A percentile compares a stretch with the other conserved stretches of the same genome.
Conservation (phyloP, 345 rosid genomes). For the Populus nigra region DNA sequence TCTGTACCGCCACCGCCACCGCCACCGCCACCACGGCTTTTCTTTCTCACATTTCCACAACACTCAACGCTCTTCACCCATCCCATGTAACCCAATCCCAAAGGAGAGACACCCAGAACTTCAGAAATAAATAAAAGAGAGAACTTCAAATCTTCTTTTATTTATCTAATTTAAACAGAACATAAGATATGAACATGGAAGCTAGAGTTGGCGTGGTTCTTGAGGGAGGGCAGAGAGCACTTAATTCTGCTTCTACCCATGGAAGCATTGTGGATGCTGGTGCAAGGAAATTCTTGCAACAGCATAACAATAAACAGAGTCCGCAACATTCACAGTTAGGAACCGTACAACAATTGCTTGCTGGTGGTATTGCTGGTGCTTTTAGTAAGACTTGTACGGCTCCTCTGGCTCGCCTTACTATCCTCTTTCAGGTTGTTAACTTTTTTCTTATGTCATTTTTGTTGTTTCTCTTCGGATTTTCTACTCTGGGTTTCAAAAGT, state of each 20-base stretch:
- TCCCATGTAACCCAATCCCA: not conserved
- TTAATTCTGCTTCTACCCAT: conserved; percentile 54
- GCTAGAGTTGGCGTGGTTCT: conserved; percentile 79
- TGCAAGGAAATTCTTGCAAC: conserved; percentile 52
- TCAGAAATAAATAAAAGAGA: not conserved
- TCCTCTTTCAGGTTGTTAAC: conserved; percentile 72
- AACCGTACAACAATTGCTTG: conserved; percentile 63
- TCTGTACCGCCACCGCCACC: not conserved
- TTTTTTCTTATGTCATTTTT: not conserved
- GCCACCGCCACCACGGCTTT: not conserved
- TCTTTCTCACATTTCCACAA: not conserved
- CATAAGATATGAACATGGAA: conserved; percentile 41
- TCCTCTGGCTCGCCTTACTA: conserved; percentile 93
- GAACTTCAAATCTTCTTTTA: not conserved
- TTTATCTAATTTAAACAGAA: not conserved
- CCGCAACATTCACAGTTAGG: conserved; percentile 58
- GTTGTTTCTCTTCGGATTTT: no score
- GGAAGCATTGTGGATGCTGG: conserved; percentile 58
- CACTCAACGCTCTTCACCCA: not conserved
- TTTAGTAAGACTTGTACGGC: conserved; percentile 97
- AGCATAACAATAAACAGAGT: conserved; percentile 11
- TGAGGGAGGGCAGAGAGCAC: conserved; percentile 67
- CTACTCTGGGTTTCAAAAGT: no score
- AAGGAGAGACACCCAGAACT: not conserved
- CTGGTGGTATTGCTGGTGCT: conserved; percentile 96